Evolutionary conservation across 306 rosid genomes (phyloP).

Genomic region (Castanea crenata): DNA sequence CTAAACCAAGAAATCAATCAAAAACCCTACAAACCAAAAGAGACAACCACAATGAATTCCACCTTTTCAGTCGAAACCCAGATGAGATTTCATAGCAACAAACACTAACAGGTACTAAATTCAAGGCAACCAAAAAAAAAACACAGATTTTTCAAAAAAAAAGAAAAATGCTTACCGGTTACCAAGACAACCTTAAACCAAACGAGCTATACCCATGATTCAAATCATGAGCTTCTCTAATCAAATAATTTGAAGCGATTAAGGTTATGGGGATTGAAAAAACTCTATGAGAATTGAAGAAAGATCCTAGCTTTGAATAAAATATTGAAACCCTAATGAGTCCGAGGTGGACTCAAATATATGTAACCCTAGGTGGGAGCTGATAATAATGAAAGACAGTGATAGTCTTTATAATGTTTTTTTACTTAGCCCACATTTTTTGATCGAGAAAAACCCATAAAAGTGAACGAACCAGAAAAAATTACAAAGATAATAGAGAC

Average conservation of each 20-base stretch:
- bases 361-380: conserved; percentile 32
- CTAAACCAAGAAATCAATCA: background rate
- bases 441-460: background rate
- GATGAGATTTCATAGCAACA: background rate
- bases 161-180: conserved; percentile 4
- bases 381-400: background rate
- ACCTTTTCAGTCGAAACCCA: background rate
- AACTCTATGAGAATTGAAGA: background rate
- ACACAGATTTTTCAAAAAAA: background rate
- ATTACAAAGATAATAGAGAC: background rate
- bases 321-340: background rate
- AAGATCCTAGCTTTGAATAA: background rate
- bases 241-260: background rate
- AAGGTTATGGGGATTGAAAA: background rate
- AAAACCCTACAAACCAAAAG: conserved; percentile 2
- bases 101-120: background rate
- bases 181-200: conserved; percentile 4
- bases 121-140: background rate
- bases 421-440: background rate
- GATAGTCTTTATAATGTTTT: no score
- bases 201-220: background rate
- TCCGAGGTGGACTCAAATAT: background rate
- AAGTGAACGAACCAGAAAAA: conserved; percentile 29
- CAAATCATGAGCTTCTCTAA: background rate
- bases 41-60: background rate